Percentiles rank a stretch among this genome's conserved stretches.
Evolutionary conservation across 805 yeast genomes (phyloP).

Genomic region (Candida verbasci): DNA sequence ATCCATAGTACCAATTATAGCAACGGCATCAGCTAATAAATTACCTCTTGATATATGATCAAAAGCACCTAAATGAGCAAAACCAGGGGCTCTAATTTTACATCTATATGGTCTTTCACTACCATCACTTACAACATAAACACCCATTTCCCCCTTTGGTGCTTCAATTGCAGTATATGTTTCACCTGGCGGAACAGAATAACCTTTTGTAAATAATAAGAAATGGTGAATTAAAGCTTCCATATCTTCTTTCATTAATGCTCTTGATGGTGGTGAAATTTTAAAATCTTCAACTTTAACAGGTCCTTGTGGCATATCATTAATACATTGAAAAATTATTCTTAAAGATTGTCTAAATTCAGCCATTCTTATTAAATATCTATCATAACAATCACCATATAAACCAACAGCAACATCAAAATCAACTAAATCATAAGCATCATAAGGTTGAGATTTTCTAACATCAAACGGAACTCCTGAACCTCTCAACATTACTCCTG

Average conservation of each 20-base stretch:
- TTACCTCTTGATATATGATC: conserved; percentile 85
- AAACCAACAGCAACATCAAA: conserved; percentile 84
- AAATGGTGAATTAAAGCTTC: conserved; percentile 89
- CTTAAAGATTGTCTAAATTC: conserved; percentile 89
- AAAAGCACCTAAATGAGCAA: conserved; percentile 84
- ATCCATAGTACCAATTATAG: conserved; percentile 93
- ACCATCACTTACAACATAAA: conserved; percentile 84
- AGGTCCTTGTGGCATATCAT: conserved; percentile 90
- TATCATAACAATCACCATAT: conserved; percentile 88
- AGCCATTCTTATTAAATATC: conserved; percentile 84
- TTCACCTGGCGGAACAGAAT: conserved; percentile 85
- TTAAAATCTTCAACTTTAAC: conserved; percentile 88
- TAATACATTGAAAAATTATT: conserved; percentile 84
- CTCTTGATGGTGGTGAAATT: conserved; percentile 76
- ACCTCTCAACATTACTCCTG: conserved; percentile 90
- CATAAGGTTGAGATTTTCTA: conserved; percentile 84
- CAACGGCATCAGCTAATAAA: conserved; percentile 87
- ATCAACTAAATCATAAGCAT: conserved; percentile 82
- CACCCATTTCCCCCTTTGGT: conserved; percentile 95
- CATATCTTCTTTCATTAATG: conserved; percentile 86
- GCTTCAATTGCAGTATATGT: conserved; percentile 90
- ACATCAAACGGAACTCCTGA: conserved; percentile 86
- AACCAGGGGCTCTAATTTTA: conserved; percentile 92
- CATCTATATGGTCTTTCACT: conserved; percentile 88
- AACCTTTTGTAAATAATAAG: conserved; percentile 82